Conservation (phyloP, 176 grass and related monocot genomes). For the Ensete ventricosum region DNA sequence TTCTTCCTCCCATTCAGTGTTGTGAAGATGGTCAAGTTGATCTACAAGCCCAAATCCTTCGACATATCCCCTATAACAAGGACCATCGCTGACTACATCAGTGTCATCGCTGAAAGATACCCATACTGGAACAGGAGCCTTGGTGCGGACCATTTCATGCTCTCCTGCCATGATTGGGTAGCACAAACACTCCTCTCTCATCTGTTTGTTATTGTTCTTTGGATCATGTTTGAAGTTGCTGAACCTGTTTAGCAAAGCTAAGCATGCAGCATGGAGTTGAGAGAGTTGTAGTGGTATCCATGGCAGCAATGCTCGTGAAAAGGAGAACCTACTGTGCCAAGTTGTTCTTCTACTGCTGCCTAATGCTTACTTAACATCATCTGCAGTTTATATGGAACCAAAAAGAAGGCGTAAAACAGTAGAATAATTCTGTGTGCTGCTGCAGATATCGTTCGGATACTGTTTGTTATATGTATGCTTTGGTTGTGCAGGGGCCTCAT, state of each 20-base stretch:
- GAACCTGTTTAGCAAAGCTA: too few species aligned
- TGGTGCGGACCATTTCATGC: constrained; percentile 83
- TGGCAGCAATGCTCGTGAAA: too few species aligned
- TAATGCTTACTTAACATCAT: too few species aligned
- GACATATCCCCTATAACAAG: constrained; percentile 49
- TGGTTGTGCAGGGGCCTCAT: constrained; percentile 48
- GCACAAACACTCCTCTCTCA: neutral
- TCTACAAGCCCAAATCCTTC: constrained; percentile 38
- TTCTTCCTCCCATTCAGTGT: constrained; percentile 89
- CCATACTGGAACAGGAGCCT: constrained; percentile 75
- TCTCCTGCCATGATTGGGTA: constrained; percentile 97
- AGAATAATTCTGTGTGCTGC: too few species aligned
- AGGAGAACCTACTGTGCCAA: too few species aligned
- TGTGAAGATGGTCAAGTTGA: constrained; percentile 70
- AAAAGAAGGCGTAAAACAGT: too few species aligned
- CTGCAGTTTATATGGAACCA: too few species aligned
- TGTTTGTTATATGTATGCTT: too few species aligned
- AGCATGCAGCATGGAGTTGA: too few species aligned
- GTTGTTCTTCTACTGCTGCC: too few species aligned
- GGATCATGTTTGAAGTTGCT: too few species aligned
- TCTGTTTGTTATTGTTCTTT: neutral
- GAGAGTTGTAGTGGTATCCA: too few species aligned
- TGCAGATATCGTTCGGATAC: neutral
- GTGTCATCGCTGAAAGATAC: constrained; percentile 42
- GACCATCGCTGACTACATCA: constrained; percentile 56